Conservation (phyloP, 495 filamentous ascomycete genomes). For the Talaromyces proteolyticus region DNA sequence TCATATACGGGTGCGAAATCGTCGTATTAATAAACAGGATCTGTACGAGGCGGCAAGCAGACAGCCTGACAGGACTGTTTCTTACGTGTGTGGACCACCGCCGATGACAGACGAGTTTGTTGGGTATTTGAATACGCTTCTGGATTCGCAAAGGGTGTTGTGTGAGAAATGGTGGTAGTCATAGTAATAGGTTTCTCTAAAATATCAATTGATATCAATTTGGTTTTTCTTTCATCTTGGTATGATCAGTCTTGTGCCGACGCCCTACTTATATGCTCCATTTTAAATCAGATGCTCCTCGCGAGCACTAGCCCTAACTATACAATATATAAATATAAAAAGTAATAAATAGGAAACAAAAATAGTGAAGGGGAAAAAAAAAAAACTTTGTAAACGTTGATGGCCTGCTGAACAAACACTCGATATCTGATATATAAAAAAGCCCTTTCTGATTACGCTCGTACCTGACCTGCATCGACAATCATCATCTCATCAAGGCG, state of each 20-base stretch:
- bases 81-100: slow-evolving; percentile 77
- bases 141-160: slow-evolving; percentile 50
- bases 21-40: slow-evolving; percentile 48
- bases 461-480: slow-evolving; percentile 48
- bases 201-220: too few species aligned
- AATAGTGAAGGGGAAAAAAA: slow-evolving; percentile 16
- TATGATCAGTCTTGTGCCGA: too few species aligned
- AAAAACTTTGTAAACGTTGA: background rate
- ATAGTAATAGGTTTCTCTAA: too few species aligned
- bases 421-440: slow-evolving; percentile 18
- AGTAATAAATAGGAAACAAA: too few species aligned
- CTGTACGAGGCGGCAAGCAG: slow-evolving; percentile 25
- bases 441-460: slow-evolving; percentile 13
- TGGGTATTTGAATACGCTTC: slow-evolving; percentile 53
- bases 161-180: slow-evolving; percentile 86
- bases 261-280: too few species aligned
- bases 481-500: slow-evolving; percentile 81
- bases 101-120: slow-evolving; percentile 78
- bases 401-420: too few species aligned
- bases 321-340: slow-evolving; percentile 10
- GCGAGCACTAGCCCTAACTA: slow-evolving; percentile 4
- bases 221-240: too few species aligned
- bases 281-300: too few species aligned
- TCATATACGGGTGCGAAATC: slow-evolving; percentile 11
- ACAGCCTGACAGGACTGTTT: slow-evolving; percentile 47